phyloP scores from a whole-genome alignment of 2,329 filamentous ascomycete genomes.

The Apiospora rasikravindrae region DNA sequence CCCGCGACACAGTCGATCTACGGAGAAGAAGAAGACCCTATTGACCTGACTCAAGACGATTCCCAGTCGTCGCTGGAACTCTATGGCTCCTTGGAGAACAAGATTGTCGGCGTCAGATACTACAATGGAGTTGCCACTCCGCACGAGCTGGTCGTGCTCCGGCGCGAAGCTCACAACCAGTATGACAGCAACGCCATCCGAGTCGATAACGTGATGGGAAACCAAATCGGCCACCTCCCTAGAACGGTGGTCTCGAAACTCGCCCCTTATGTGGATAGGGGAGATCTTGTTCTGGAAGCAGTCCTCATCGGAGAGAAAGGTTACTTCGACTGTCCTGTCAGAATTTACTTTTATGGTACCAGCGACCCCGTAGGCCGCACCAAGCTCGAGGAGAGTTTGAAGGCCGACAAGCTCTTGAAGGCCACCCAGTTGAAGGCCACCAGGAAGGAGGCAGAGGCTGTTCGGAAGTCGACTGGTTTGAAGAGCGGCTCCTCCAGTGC shows the following conservation, averaged over 20 bases:
- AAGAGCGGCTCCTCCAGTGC: conserved; percentile 36
- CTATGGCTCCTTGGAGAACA: conserved; percentile 55
- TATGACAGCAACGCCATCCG: conserved; percentile 80
- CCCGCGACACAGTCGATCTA: conserved; percentile 29
- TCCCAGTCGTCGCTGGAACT: conserved; percentile 47
- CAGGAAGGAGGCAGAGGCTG: conserved; percentile 57
- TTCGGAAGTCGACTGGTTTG: conserved; percentile 50
- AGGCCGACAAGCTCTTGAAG: conserved; percentile 67
- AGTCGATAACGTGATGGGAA: conserved; percentile 75
- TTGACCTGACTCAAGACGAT: conserved; percentile 52
- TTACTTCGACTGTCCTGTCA: conserved; percentile 73
- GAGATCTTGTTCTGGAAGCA: conserved; percentile 70
- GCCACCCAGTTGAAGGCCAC: conserved; percentile 61
- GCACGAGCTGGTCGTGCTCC: conserved; percentile 63
- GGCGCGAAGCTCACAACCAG: conserved; percentile 65
- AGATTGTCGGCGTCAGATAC: conserved; percentile 60
- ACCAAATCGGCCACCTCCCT: conserved; percentile 81
- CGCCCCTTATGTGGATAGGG: conserved; percentile 71
- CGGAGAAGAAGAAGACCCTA: conserved; percentile 44
- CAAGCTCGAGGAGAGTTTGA: conserved; percentile 65
- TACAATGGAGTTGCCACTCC: conserved; percentile 63
- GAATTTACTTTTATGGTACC: conserved; percentile 72
- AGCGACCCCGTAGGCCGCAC: conserved; percentile 57
- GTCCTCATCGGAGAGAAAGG: conserved; percentile 70
- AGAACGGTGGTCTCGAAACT: conserved; percentile 71